A percentile compares a stretch with the other conserved stretches of the same genome.
Conservation (phyloP, 768 basidiomycete species). For the Dentipellis fragilis region DNA sequence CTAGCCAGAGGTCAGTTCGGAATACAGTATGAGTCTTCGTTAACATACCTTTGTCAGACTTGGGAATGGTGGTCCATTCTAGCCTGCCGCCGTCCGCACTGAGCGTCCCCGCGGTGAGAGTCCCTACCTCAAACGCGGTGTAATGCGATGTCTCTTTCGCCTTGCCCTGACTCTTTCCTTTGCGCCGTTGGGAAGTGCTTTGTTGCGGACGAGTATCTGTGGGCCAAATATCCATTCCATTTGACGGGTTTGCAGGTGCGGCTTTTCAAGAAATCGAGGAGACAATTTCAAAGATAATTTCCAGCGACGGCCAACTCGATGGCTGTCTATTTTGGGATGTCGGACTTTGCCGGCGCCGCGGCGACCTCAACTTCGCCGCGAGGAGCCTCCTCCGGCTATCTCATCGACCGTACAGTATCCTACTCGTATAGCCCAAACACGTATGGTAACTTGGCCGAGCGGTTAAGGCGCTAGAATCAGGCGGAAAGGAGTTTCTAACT, state of each 20-base stretch:
- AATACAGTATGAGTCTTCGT: neutral
- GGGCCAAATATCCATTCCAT: constrained; percentile 13
- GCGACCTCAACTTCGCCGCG: too few relatives aligned
- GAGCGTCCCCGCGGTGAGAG: constrained; percentile 47
- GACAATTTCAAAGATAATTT: neutral
- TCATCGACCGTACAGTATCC: too few relatives aligned
- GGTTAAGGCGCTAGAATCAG: neutral
- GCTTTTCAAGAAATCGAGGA: too few relatives aligned
- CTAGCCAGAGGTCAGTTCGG: neutral
- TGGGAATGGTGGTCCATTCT: constrained; percentile 41
- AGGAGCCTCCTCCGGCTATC: too few relatives aligned
- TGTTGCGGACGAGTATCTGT: neutral
- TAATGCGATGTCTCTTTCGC: constrained; percentile 26
- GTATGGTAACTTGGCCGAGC: neutral
- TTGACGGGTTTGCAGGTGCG: neutral
- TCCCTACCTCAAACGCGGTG: constrained; percentile 48
- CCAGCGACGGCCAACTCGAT: too few relatives aligned
- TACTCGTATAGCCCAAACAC: too few relatives aligned
- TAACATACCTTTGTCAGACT: constrained; percentile 19
- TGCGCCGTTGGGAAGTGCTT: neutral
- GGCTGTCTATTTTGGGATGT: too few relatives aligned
- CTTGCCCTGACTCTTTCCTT: constrained; percentile 22
- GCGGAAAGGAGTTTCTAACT: too few relatives aligned
- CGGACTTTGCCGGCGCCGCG: too few relatives aligned
- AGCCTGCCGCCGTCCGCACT: constrained; percentile 31